Evolutionary conservation across 805 yeast species (phyloP), one percentile per base, ranked within the genome.

Genomic region (Candida wancherniae): DNA sequence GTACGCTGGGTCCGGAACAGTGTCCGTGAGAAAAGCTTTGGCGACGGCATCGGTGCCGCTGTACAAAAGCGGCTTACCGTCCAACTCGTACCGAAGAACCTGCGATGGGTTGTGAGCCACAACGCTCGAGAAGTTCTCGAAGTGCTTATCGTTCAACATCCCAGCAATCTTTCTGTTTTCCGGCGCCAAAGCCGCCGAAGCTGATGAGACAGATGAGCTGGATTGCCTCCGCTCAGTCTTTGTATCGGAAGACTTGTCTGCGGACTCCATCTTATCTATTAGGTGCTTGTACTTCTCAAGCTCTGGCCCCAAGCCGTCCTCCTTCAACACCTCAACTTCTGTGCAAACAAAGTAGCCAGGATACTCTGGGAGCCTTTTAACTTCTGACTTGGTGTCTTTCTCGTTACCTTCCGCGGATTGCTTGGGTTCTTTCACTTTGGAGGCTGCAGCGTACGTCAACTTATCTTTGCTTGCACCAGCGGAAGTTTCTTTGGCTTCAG

Each of bases 21-120:
- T 47, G 39, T 16, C 48, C 49, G 26, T 51, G 44, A 37, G 48
- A 9, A 75, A 61, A 26, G 70, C 59, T 12, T 66, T 56, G 15
- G 75, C 71, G 4, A 73, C 63, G 1, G 67, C 69, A 38, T 78
- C 90, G 26, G 65, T 71, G 2, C 76, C 72, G 10, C 82, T 73
- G 55, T 84, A 90, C 12, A 84, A 57, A 15, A 92, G 60, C 3
- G 97, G 96, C 24, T 59, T 60, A 1, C 95, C 94, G 18, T 80
- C 83, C 17, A 84, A 53, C 24, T 87, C 86, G 56, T 90, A 88
- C 34, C 98, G 71, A 20, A 92, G 63, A 2, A 92, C 84, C 59
- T 92, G 98, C 3, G 70, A 67, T 3, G 97, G 88, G 50, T 92
- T 92, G 49, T 81, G 82, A 9, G 81, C 80, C 9, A 84, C 81